Conservation (phyloP, 495 filamentous ascomycete genomes). For the Hyaloscypha bicolor region DNA sequence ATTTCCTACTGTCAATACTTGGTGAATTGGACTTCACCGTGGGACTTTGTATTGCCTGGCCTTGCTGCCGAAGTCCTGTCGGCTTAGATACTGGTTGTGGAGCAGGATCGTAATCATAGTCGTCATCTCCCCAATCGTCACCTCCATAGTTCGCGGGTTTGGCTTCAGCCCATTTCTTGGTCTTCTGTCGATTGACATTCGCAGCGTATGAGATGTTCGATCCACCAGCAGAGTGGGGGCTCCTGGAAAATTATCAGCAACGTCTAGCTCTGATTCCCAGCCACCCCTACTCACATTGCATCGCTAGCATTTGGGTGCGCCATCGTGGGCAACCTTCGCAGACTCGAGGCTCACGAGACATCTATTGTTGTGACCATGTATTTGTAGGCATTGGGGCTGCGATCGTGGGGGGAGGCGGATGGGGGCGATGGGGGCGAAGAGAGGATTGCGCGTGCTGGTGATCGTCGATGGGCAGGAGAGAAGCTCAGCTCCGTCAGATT, state of each 20-base stretch:
- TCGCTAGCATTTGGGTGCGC: constrained; percentile 29
- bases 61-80: constrained; percentile 40
- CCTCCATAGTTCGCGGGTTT: constrained; percentile 88
- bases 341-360: constrained; percentile 24
- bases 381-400: constrained; percentile 4
- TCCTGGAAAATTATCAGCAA: constrained; percentile 26
- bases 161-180: constrained; percentile 92
- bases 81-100: constrained; percentile 45
- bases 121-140: constrained; percentile 89
- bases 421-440: neutral
- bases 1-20: constrained; percentile 19
- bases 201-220: constrained; percentile 51
- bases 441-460: constrained; percentile 8
- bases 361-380: constrained; percentile 26
- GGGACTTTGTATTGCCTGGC: constrained; percentile 27
- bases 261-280: too few species aligned
- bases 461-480: neutral
- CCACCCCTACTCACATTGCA: constrained; percentile 25
- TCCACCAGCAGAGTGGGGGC: constrained; percentile 15
- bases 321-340: constrained; percentile 25
- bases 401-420: neutral
- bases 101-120: constrained; percentile 52
- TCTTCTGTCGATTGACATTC: constrained; percentile 89
- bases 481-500: neutral
- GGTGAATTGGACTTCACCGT: constrained; percentile 8